Evolutionary conservation across 192 early-diverging fungal genomes (phyloP).

Genomic region (Anaeromyces robustus): DNA sequence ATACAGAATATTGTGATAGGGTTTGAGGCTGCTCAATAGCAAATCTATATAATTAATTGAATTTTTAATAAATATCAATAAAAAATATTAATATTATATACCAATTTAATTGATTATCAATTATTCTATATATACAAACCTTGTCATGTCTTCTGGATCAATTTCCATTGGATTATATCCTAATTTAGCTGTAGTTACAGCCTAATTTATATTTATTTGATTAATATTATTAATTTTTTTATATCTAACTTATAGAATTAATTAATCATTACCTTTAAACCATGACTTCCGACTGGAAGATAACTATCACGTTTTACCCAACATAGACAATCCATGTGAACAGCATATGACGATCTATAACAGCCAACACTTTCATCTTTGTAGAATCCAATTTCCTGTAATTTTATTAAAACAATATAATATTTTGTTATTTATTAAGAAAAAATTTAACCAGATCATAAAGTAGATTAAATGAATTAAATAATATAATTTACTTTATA

Average conservation of each 20-base stretch:
- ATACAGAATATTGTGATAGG: slow-evolving; percentile 94
- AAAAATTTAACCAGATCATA: not conserved
- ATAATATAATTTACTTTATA: slow-evolving; percentile 33
- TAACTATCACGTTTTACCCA: slow-evolving; percentile 99
- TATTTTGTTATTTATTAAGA: not conserved
- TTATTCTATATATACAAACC: no score
- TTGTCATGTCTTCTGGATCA: slow-evolving; percentile 97
- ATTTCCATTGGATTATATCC: slow-evolving; percentile 97
- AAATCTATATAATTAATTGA: slow-evolving; percentile 35
- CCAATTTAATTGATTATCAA: no score
- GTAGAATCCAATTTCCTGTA: slow-evolving; percentile 72
- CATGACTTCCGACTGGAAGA: slow-evolving; percentile 89
- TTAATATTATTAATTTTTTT: not conserved
- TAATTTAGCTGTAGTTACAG: slow-evolving; percentile 87
- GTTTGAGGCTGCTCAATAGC: slow-evolving; percentile 81
- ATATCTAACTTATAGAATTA: not conserved
- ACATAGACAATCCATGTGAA: slow-evolving; percentile 90
- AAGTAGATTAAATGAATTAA: no score
- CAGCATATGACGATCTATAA: slow-evolving; percentile 70
- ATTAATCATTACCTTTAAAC: slow-evolving; percentile 48
- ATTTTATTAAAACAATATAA: not conserved
- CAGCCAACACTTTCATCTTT: slow-evolving; percentile 58
- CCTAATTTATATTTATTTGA: slow-evolving; percentile 17
- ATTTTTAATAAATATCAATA: no score
- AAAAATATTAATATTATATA: no score